Base-by-base conservation (phyloP, 352 stramenopile species). In the Elongisporangium anandrum region DNA sequence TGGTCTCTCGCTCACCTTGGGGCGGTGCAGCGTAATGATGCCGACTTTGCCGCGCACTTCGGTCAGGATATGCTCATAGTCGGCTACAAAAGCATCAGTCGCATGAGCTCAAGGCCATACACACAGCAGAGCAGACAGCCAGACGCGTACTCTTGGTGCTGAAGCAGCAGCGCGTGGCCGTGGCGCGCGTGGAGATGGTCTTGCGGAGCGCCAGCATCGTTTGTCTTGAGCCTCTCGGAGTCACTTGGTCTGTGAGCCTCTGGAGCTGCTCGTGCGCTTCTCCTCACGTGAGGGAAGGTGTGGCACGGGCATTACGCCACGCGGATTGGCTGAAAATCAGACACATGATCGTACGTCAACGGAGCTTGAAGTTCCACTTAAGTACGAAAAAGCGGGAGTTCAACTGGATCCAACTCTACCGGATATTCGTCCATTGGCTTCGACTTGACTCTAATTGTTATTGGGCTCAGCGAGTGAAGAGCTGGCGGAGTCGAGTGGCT, bases 21-120 rank as follows among this genome's bases (percentile, higher is more conserved):
- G 96, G 51, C 96, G 92, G 81, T 99, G 92, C 57, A 99, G 71
- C 26, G 87, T 97, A 60, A 99, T 98, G 59, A 99, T 80, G 51
- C 85, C 97, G 22, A 99, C 94, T 58, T 92, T 95, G 65, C 81
- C 85, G 52, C 85, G 79, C 63, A 94, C 85, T 68, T 97, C 87
- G 2, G 87, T 90, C 29, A 75, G 65, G 57, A 97, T 96, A 68
- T 92, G 87, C 64, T 97, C 88, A 58, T 95, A 95, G 52, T 83
- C 76, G 61, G 69, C 81, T 45, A 67, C 21, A 62, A n/a, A 9
- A 3, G 22, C 15, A 51, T 45, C 13, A 19, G 6, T 6, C 51
- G 13, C 51, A 34, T 56, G 12, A 61, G 56, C 38, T 45, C 13
- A 45, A 45, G 9, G 26, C 53, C 50, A 52, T 50, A 23, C 16